Evolutionary conservation across 2,329 filamentous ascomycete genomes (phyloP), one percentile per base, ranked within the genome.

Genomic region (Cadophora malorum): DNA sequence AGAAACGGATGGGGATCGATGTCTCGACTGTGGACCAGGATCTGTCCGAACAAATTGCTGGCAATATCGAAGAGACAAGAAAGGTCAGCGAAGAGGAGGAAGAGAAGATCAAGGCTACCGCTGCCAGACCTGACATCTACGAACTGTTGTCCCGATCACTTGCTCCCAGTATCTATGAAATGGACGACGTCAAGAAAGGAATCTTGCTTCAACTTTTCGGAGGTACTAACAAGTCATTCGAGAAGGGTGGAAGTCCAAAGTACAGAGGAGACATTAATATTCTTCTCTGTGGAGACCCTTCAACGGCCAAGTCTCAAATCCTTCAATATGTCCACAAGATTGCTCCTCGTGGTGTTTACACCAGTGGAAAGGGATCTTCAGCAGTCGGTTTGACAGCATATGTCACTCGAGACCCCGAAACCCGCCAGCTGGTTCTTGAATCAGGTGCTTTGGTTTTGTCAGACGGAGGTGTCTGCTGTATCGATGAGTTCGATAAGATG

Each of bases 101-200:
- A 78, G 89, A 89, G 66, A 95, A 91, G 82, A 99, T 99, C 78
- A 91, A 88, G 75, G 89, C 87, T 68, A 96, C 92, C 12, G 92
- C 92, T 12, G 85, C 87, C 38, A 89, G 96, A 64, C 84, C 90
- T 1, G 96, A 99, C 79, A 90, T 99, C 64, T 99, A 99, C 79
- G 94, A 99, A 25, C 86, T 99, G 28, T 87, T 99, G 4, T 87
- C 96, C 21, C 89, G 95, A 47, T 98, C 95, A 1, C 84, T 99
- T 33, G 96, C 96, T 1, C 96, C 96, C 16, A 97, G 94, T 68
- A 91, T 99, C 76, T 97, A 96, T 81, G 96, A 99, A 80, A 92
- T 97, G 90, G 96, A 99, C 74, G 96, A 99, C 76, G 94, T 98
- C 59, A 99, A 99, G 85, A 99, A 99, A 81, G 96, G 96, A 12